Percentiles rank a stretch among this genome's conserved stretches.
These are phyloP conservation scores for Hypoxylon sp. DNA, from an alignment of 2,329 filamentous ascomycete genomes.

Conservation along the genomic window DNA sequence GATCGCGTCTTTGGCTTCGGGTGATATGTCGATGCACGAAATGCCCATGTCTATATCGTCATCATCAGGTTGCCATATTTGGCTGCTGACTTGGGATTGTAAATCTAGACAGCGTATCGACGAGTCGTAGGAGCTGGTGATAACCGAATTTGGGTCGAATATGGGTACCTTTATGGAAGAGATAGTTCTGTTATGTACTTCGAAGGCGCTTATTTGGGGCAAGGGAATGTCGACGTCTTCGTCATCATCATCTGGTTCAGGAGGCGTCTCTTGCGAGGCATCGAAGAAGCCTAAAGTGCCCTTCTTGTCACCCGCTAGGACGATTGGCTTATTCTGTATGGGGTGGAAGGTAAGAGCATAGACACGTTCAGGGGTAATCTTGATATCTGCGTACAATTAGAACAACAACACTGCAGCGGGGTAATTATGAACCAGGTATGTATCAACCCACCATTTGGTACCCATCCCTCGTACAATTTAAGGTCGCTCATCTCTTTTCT, in stretches of 20 bases:
- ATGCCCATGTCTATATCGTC: constrained; percentile 81
- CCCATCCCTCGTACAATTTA: constrained; percentile 85
- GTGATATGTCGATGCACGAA: constrained; percentile 85
- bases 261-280: constrained; percentile 76
- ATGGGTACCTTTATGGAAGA: constrained; percentile 85
- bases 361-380: constrained; percentile 88
- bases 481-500: constrained; percentile 83
- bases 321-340: constrained; percentile 83
- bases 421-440: neutral
- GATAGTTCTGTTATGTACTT: constrained; percentile 91
- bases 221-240: constrained; percentile 77
- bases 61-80: constrained; percentile 83
- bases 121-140: constrained; percentile 92
- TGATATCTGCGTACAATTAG: constrained; percentile 75
- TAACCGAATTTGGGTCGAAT: constrained; percentile 80
- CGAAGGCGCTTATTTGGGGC: constrained; percentile 89
- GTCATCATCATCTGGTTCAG: constrained; percentile 72
- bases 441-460: constrained; percentile 76
- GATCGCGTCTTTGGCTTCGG: constrained; percentile 78
- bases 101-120: constrained; percentile 91
- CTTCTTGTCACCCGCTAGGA: constrained; percentile 95
- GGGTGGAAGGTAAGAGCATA: constrained; percentile 94
- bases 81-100: constrained; percentile 81
- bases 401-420: neutral
- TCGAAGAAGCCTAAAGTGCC: constrained; percentile 94